Base-by-base conservation (phyloP, 192 early-diverging fungal species). In the Umbelopsis vinacea region DNA sequence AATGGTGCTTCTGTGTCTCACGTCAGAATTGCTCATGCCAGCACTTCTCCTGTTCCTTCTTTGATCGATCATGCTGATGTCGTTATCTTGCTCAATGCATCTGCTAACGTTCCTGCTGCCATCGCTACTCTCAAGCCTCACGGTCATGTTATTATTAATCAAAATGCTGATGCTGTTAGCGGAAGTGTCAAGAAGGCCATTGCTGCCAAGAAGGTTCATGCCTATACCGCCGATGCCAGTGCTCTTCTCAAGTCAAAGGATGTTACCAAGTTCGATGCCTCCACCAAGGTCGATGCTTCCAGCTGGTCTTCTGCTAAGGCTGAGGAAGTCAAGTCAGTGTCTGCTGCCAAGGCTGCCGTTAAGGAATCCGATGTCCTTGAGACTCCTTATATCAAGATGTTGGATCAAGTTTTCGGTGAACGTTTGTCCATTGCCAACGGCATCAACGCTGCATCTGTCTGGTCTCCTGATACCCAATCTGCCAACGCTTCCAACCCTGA, bases 391-490 rank as follows among this genome's bases (percentile, higher is more conserved):
- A 78, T 94, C 35, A 89, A 89, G 79, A 83, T 97, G 76, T 79
- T 97, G 67, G 80, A 84, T 67, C 91, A 96, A 78, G 83, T 92
- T 66, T 97, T 95, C 76, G 82, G 77, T 55, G 79, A 87, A 57
- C 90, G 94, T 38, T 85, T 95, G 68, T 79, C 89, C 57, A 85
- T 97, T 10, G 91, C 92, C 66, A 97, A 97, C 81, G 92, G 90
- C 1, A 76, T 89, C 69, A 84, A 88, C 63, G 81, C 85, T 71
- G 48, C 75, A n/a, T 89, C 94, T 68, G 85, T 95, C 69, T 92
- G 92, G 92, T 86, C 88, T 70, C 81, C 85, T 47, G 55, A 77
- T 73, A 87, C 86, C 66, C 73, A 79, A n/a, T 67, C 78, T 57
- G 81, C 82, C n/a, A 52, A 74, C 24, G 76, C 73, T 14, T 82